Base-by-base conservation (phyloP, 2,329 filamentous ascomycete species). In the Pyrenophora teres region DNA sequence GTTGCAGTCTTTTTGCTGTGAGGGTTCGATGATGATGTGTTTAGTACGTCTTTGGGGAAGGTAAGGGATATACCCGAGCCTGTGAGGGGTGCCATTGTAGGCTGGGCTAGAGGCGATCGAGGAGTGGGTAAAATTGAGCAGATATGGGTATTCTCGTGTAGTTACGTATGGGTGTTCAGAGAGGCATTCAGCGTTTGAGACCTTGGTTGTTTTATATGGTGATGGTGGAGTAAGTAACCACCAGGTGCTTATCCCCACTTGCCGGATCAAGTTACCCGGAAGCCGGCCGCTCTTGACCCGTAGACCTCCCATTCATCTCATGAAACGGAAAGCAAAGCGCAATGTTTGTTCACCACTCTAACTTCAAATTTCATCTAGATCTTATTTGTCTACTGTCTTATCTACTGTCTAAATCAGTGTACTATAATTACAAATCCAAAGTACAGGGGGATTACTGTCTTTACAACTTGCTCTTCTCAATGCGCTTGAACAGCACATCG, bases 401-500 rank as follows among this genome's bases (percentile, higher is more conserved):
- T 25, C 25, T 30, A 31, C 31, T 15, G 3, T 18, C 40, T 36
- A 45, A 39, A 31, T 40, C 30, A 32, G 23, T 30, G 19, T 51
- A 51, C 6, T 40, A 50, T 40, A 40, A 44, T 25, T 46, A 52
- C 38, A 35, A 38, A 38, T 46, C 38, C n/a, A 46, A 21, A 33
- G n/a, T 12, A 35, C 15, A 41, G 38, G 12, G 13, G 13, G 16
- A 10, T 30, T 13, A 9, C 10, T 9, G 10, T 13, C 27, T 46
- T 16, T 68, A 83, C 63, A 83, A 67, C 72, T 81, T 83, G 57
- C 78, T 80, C 76, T 80, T 80, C 57, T 81, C 78, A 54, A 84
- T 80, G 62, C 80, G 83, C 80, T 83, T 87, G 65, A 89, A 81
- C 63, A 89, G 63, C 3, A 81, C 78, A 54, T 77, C 77, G 52